Percentiles rank a stretch among this genome's conserved stretches.
Conservation (phyloP, 768 basidiomycete species). For the Kwoniella sp. region DNA sequence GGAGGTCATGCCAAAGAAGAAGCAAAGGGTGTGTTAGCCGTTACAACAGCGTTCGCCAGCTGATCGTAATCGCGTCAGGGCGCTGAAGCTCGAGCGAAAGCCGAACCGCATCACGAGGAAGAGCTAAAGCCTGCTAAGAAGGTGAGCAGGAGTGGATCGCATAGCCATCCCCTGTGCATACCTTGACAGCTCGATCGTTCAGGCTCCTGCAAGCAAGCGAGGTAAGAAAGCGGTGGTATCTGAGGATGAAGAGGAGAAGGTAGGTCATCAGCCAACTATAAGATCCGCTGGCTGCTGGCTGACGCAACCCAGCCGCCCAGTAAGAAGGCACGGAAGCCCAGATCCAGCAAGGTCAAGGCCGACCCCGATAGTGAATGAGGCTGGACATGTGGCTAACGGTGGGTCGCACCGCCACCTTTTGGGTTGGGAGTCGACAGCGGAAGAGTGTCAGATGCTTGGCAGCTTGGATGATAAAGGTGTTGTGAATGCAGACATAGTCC, state of each 20-base stretch:
- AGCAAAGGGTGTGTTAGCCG: too few species aligned
- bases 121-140: constrained; percentile 36
- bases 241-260: constrained; percentile 21
- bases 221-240: constrained; percentile 18
- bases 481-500: too few species aligned
- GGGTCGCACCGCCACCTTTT: too few species aligned
- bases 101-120: constrained; percentile 19
- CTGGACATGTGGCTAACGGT: too few species aligned
- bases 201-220: constrained; percentile 2
- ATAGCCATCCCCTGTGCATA: too few species aligned
- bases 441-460: too few species aligned
- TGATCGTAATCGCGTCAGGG: background rate
- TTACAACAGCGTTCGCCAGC: too few species aligned
- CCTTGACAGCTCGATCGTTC: too few species aligned
- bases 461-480: too few species aligned
- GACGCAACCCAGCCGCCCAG: constrained; percentile 2
- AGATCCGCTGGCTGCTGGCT: constrained; percentile 38
- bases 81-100: constrained; percentile 1
- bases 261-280: background rate
- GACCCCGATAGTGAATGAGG: constrained; percentile 6
- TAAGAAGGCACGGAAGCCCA: constrained; percentile 13
- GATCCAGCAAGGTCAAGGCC: constrained; percentile 10
- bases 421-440: too few species aligned
- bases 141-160: constrained; percentile 49
- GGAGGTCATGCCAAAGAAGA: too few species aligned